phyloP scores from a whole-genome alignment of 768 basidiomycete genomes.

The Hemileccinum impolitum region DNA sequence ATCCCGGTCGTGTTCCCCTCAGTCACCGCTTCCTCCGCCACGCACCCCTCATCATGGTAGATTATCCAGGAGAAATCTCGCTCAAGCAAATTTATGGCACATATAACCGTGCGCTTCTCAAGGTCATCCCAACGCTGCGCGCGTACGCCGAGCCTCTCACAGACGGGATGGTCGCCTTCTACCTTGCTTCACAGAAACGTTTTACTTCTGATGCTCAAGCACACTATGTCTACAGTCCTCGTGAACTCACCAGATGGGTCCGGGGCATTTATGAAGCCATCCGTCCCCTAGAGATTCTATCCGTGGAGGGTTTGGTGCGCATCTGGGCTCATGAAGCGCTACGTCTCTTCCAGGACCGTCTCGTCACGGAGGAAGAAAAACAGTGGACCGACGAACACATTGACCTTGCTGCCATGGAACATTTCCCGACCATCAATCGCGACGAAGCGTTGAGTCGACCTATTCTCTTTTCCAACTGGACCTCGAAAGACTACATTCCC shows the following conservation, averaged over 20 bases:
- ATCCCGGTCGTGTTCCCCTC: slow-evolving; percentile 98
- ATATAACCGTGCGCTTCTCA: slow-evolving; percentile 93
- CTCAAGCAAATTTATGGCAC: slow-evolving; percentile 98
- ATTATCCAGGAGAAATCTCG: slow-evolving; percentile 96
- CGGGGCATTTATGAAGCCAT: slow-evolving; percentile 98
- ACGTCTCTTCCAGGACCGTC: slow-evolving; percentile 95
- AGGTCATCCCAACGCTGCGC: slow-evolving; percentile 90
- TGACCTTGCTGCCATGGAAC: slow-evolving; percentile 74
- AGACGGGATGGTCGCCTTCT: slow-evolving; percentile 96
- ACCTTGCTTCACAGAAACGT: slow-evolving; percentile 86
- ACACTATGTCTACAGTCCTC: slow-evolving; percentile 98
- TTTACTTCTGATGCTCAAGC: slow-evolving; percentile 98
- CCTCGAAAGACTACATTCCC: slow-evolving; percentile 92
- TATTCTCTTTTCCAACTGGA: slow-evolving; percentile 99
- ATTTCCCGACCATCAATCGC: slow-evolving; percentile 91
- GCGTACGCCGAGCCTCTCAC: slow-evolving; percentile 94
- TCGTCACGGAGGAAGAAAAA: slow-evolving; percentile 90
- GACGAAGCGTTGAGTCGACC: slow-evolving; percentile 86
- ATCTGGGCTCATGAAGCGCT: slow-evolving; percentile 98
- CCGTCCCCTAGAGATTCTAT: slow-evolving; percentile 86
- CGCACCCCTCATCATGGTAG: slow-evolving; percentile 97
- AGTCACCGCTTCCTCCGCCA: slow-evolving; percentile 97
- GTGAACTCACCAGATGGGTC: slow-evolving; percentile 97
- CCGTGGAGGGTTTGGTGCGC: slow-evolving; percentile 92
- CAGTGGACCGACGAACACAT: slow-evolving; percentile 94